These are phyloP conservation scores for Ambrosiella beaveri DNA, from an alignment of 2,329 filamentous ascomycete species.

Conservation along the genomic window DNA sequence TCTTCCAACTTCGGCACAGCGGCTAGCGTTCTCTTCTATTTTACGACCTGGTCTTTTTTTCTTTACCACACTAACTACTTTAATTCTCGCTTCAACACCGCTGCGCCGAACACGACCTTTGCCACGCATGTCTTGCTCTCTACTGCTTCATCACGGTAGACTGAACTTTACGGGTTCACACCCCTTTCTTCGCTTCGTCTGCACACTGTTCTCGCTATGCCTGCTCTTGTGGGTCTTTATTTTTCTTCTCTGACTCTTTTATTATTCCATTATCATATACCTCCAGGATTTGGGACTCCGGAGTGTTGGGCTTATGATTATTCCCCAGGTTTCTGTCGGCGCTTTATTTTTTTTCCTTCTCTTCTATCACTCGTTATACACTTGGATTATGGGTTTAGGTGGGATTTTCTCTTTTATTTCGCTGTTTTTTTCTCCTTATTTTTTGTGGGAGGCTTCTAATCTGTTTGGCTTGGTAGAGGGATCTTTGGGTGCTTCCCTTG, in stretches of 20 bases:
- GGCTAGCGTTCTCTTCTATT: slow-evolving; percentile 7
- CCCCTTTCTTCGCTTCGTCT: neutral
- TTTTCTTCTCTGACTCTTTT: neutral
- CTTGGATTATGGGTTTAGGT: neutral
- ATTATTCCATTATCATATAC: neutral
- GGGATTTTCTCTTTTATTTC: neutral
- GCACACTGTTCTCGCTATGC: neutral
- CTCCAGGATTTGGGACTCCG: neutral
- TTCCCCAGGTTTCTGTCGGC: neutral
- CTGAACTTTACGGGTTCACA: neutral
- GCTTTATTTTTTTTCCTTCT: neutral
- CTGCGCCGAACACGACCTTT: slow-evolving; percentile 4
- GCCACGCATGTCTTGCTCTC: slow-evolving; percentile 2
- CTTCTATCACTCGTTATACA: neutral
- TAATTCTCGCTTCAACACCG: slow-evolving; percentile 5
- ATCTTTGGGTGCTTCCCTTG: neutral
- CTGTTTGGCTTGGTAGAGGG: neutral
- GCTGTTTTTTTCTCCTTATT: too few relatives aligned
- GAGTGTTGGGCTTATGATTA: neutral
- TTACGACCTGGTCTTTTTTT: slow-evolving; percentile 7
- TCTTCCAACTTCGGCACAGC: neutral
- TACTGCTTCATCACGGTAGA: slow-evolving; percentile 1
- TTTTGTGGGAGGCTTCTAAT: neutral
- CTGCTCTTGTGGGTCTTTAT: neutral
- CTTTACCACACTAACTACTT: neutral